Conservation (phyloP, 306 rosid species). For the Pyrus betulifolia region DNA sequence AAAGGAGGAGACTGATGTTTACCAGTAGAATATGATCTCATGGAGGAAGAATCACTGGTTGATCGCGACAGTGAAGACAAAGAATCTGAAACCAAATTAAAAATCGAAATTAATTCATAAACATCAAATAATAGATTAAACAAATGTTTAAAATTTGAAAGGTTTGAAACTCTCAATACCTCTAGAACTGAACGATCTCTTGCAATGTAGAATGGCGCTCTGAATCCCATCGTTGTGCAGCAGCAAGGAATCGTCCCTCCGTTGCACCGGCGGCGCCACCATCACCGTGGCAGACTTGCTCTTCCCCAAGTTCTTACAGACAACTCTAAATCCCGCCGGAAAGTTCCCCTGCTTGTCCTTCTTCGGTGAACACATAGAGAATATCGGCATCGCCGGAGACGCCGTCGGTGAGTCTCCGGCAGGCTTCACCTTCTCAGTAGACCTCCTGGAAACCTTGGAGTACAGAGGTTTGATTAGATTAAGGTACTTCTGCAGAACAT, state of each 20-base stretch:
- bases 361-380: slow-evolving; percentile 28
- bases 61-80: slow-evolving; percentile 14
- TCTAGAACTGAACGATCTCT: slow-evolving; percentile 63
- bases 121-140: not conserved
- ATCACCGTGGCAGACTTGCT: slow-evolving; percentile 55
- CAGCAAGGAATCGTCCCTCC: slow-evolving; percentile 64
- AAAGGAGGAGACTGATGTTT: not conserved
- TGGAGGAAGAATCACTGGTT: slow-evolving; percentile 26
- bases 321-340: slow-evolving; percentile 40
- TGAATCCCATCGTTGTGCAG: slow-evolving; percentile 82
- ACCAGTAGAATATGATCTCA: slow-evolving; percentile 27
- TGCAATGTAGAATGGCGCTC: slow-evolving; percentile 92
- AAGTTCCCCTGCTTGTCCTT: slow-evolving; percentile 46
- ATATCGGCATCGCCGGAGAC: slow-evolving; percentile 19
- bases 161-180: slow-evolving; percentile 15
- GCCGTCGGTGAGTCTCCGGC: slow-evolving; percentile 16
- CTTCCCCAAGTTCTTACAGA: slow-evolving; percentile 61
- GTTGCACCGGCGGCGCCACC: slow-evolving; percentile 31
- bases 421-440: slow-evolving; percentile 19
- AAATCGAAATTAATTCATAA: not conserved
- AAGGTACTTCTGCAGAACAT: slow-evolving; percentile 49
- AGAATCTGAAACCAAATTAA: slow-evolving; percentile 26
- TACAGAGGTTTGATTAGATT: slow-evolving; percentile 64
- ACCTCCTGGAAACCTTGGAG: slow-evolving; percentile 42
- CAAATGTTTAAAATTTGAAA: not conserved